Percentiles rank a stretch among this genome's conserved stretches.
These are phyloP conservation scores for Vaccinium darrowii DNA, from an alignment of 148 eudicot species.

Conservation along the genomic window DNA sequence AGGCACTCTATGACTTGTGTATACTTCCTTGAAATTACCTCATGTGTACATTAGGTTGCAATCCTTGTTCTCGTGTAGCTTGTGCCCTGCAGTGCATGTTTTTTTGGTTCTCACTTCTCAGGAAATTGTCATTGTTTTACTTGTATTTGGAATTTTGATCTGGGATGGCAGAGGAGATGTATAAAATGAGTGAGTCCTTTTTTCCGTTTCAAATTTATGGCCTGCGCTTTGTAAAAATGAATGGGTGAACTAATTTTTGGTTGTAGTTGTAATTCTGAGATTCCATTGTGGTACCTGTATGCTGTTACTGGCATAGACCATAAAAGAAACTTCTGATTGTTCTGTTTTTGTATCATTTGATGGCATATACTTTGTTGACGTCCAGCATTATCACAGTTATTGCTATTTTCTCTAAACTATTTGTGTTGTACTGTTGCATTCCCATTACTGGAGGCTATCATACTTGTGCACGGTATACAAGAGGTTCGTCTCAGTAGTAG, in stretches of 20 bases:
- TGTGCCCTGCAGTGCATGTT: conserved; percentile 2
- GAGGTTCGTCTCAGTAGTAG: too few species aligned
- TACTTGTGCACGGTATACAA: too few species aligned
- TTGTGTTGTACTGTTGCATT: background rate
- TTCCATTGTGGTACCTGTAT: background rate
- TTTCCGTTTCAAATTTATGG: background rate
- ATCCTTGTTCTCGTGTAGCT: conserved; percentile 6
- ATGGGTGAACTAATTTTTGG: background rate
- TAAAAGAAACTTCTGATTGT: background rate
- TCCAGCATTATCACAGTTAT: background rate
- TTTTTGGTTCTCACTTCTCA: background rate
- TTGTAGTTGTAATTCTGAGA: background rate
- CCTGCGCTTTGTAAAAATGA: background rate
- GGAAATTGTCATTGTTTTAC: conserved; percentile 3
- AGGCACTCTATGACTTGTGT: conserved; percentile 35
- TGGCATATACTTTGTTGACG: background rate
- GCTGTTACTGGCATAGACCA: background rate
- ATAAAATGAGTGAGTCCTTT: background rate
- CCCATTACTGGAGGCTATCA: conserved; percentile 27
- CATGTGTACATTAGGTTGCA: conserved; percentile 23
- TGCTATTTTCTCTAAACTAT: background rate
- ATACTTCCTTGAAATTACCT: conserved; percentile 31
- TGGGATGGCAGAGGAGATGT: conserved; percentile 1
- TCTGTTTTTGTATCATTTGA: background rate
- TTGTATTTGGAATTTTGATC: background rate